A percentile compares a stretch with the other conserved stretches of the same genome.
phyloP scores from a whole-genome alignment of 345 rosid species.

The Euphorbia peplus region DNA sequence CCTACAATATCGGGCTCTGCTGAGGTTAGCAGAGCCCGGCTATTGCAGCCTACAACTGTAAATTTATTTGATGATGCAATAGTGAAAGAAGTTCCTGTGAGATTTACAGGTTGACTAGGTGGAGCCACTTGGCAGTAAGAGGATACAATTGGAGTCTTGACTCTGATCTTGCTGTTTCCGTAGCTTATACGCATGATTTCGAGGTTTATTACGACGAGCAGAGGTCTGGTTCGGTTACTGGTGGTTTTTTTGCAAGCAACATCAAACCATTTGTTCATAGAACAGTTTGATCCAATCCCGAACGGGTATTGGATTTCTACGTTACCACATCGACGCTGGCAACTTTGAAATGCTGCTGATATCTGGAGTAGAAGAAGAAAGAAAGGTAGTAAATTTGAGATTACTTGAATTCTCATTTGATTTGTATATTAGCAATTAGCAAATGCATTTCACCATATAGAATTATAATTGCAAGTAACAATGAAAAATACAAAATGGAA shows the following conservation, averaged over 20 bases:
- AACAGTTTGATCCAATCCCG: background rate
- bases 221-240: background rate
- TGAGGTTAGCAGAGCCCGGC: background rate
- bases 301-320: conserved; percentile 9
- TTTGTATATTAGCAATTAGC: too few relatives aligned
- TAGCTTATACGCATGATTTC: background rate
- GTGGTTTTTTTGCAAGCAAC: background rate
- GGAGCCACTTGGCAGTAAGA: background rate
- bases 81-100: conserved; percentile 1
- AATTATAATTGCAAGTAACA: too few relatives aligned
- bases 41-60: conserved; percentile 9
- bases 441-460: too few relatives aligned
- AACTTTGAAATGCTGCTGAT: background rate
- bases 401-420: too few relatives aligned
- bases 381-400: background rate
- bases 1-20: background rate
- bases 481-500: too few relatives aligned
- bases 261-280: background rate
- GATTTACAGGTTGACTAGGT: background rate
- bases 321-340: background rate
- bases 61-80: background rate
- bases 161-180: background rate
- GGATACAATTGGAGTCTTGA: conserved; percentile 1
- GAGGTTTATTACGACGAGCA: conserved; percentile 1
- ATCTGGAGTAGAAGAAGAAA: background rate